Percentiles rank a stretch among this genome's conserved stretches.
These are phyloP conservation scores for Rhizopus arrhizus DNA, from an alignment of 371 early-diverging fungal genomes.

Conservation along the genomic window DNA sequence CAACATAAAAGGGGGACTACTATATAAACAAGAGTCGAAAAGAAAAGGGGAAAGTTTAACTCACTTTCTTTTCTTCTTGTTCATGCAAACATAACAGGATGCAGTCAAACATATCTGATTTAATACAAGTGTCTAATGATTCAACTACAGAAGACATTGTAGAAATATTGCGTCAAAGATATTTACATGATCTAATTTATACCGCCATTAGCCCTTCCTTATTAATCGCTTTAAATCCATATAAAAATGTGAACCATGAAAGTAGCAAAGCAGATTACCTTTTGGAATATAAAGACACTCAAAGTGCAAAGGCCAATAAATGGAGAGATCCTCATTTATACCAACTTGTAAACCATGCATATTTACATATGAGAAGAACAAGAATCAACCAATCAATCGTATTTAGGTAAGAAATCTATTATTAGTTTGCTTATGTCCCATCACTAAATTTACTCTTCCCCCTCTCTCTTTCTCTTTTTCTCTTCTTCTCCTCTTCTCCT, in stretches of 20 bases:
- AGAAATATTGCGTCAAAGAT: conserved; percentile 56
- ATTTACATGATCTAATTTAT: conserved; percentile 52
- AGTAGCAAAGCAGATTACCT: conserved; percentile 28
- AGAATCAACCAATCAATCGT: conserved; percentile 78
- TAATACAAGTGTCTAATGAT: conserved; percentile 31
- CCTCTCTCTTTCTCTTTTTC: background rate
- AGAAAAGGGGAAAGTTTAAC: background rate
- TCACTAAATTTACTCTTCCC: background rate
- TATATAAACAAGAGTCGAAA: conserved; percentile 2
- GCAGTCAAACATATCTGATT: conserved; percentile 24
- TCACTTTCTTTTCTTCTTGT: background rate
- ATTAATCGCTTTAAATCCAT: conserved; percentile 47
- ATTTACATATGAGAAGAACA: conserved; percentile 79
- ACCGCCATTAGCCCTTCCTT: conserved; percentile 63
- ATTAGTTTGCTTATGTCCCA: conserved; percentile 1
- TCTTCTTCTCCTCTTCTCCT: conserved; percentile 13
- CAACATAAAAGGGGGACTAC: background rate
- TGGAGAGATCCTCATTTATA: conserved; percentile 70
- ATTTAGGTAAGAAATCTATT: conserved; percentile 48
- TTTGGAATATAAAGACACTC: conserved; percentile 39
- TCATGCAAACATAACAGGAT: background rate
- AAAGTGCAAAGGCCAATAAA: conserved; percentile 51
- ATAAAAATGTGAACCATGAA: conserved; percentile 12
- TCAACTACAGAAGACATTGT: conserved; percentile 50
- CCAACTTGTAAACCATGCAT: conserved; percentile 68